phyloP scores from a whole-genome alignment of 106 monocot genomes.

The Allium cepa region DNA sequence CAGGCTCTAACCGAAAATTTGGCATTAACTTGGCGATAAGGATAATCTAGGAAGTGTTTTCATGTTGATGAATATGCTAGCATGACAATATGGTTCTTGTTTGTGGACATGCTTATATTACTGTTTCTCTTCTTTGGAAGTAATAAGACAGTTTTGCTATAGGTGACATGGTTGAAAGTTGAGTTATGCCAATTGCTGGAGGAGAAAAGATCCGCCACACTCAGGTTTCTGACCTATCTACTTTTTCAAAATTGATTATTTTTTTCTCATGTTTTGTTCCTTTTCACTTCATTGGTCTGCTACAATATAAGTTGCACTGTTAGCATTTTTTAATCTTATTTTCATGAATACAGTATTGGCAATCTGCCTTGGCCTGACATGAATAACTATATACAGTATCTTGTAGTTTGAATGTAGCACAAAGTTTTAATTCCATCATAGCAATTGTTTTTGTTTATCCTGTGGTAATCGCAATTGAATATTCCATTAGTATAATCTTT shows the following conservation, averaged over 20 bases:
- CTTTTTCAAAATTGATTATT: neutral
- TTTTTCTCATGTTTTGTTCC: neutral
- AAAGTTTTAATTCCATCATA: too few relatives aligned
- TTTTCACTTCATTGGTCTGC: neutral
- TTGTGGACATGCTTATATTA: neutral
- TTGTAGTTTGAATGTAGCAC: too few relatives aligned
- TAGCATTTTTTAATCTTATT: neutral
- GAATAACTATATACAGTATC: too few relatives aligned
- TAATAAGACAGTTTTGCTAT: slow-evolving; percentile 8
- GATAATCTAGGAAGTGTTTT: neutral
- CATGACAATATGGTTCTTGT: too few relatives aligned
- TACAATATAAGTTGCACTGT: neutral
- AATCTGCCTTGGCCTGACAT: neutral
- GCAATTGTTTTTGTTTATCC: too few relatives aligned
- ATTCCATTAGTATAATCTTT: too few relatives aligned
- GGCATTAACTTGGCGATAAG: too few relatives aligned
- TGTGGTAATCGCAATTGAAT: too few relatives aligned
- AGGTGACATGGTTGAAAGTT: slow-evolving; percentile 82
- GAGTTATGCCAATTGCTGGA: slow-evolving; percentile 76
- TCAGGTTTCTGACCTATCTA: slow-evolving; percentile 43
- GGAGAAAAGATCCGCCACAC: slow-evolving; percentile 83
- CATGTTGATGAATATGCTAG: neutral
- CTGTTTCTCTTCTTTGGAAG: neutral
- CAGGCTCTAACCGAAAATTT: too few relatives aligned
- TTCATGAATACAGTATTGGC: neutral